Percentiles rank a stretch among this genome's conserved stretches.
Evolutionary conservation across 1,284 basidiomycete genomes (phyloP).

Genomic region (Fomitopsis betulina): DNA sequence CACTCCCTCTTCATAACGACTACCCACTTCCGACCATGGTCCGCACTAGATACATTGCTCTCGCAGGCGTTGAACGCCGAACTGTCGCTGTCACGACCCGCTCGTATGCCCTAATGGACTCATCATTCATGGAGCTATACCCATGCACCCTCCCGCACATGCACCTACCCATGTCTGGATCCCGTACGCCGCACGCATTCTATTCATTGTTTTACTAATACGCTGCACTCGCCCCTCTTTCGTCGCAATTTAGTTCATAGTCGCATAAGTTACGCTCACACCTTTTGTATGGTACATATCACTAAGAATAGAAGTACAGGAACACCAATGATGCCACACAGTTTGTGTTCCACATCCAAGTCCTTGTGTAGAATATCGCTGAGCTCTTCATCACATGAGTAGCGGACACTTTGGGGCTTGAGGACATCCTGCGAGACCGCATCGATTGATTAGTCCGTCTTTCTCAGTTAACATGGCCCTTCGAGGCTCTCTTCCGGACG

Average conservation of each 20-base stretch:
- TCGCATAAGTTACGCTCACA: neutral
- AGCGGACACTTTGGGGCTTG: too few species aligned
- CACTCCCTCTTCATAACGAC: constrained; percentile 28
- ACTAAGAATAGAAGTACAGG: neutral
- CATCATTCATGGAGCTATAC: neutral
- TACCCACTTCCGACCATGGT: neutral
- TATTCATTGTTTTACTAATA: constrained; percentile 1
- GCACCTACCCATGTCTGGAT: neutral
- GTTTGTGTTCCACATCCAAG: neutral
- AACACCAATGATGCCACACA: too few species aligned
- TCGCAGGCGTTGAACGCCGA: neutral
- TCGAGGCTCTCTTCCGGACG: too few species aligned
- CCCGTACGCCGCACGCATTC: constrained; percentile 1
- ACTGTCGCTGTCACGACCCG: neutral
- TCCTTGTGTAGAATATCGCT: too few species aligned
- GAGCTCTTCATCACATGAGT: too few species aligned
- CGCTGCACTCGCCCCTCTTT: neutral
- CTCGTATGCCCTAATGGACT: neutral
- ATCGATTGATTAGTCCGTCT: too few species aligned
- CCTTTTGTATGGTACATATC: constrained; percentile 1
- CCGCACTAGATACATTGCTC: neutral
- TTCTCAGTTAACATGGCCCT: too few species aligned
- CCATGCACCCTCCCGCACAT: neutral
- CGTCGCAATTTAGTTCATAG: neutral
- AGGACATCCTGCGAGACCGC: too few species aligned